phyloP scores from a whole-genome alignment of 108 stramenopile genomes.

The Cyclotella baltica region DNA sequence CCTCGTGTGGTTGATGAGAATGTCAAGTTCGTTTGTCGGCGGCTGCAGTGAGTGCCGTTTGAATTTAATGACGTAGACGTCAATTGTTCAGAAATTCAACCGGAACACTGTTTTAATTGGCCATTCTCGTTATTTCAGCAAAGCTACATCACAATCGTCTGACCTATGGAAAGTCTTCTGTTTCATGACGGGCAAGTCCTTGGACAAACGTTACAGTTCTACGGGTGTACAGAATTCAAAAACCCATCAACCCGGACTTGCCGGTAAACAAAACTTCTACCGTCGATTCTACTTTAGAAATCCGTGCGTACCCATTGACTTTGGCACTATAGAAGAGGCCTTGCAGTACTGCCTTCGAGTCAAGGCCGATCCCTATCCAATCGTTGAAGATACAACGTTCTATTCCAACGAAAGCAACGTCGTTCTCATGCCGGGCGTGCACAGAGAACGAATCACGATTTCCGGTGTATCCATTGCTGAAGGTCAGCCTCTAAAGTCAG shows the following conservation, averaged over 20 bases:
- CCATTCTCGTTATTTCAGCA: not conserved
- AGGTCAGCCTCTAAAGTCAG: conserved; percentile 3
- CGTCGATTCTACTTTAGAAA: conserved; percentile 27
- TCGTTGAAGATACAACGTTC: not conserved
- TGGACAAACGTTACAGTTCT: not conserved
- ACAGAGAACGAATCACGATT: conserved; percentile 27
- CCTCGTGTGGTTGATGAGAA: conserved; percentile 27
- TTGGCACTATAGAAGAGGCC: conserved; percentile 22
- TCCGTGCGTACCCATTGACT: conserved; percentile 44
- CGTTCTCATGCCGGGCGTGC: conserved; percentile 35
- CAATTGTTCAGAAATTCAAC: not conserved
- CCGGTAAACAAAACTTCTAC: conserved; percentile 9
- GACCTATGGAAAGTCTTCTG: conserved; percentile 39
- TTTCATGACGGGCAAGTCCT: conserved; percentile 25
- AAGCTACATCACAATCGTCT: conserved; percentile 18
- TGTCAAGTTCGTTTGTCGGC: conserved; percentile 23
- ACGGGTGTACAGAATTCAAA: no score
- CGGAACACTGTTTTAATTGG: not conserved
- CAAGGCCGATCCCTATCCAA: not conserved
- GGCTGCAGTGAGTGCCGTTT: conserved; percentile 26
- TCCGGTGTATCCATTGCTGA: conserved; percentile 15
- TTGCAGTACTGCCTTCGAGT: conserved; percentile 17
- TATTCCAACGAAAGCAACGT: conserved; percentile 28
- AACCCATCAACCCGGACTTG: not conserved
- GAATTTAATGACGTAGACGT: not conserved